Evolutionary conservation across 2,329 filamentous ascomycete genomes (phyloP).

Genomic region (Epichloe uncinata): DNA sequence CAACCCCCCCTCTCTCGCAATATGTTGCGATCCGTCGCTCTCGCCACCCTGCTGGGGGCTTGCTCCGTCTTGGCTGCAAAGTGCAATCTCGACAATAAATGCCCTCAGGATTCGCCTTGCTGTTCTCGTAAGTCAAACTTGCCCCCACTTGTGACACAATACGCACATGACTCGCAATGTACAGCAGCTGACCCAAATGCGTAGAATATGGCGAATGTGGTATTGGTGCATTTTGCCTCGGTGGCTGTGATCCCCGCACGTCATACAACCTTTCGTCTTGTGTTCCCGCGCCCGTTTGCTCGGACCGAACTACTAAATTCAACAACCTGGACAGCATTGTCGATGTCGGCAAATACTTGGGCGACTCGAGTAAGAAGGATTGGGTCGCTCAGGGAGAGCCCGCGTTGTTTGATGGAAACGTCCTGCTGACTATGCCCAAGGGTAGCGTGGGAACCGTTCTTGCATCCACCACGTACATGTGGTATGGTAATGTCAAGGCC

Average conservation of each 20-base stretch:
- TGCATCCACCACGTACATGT: conserved; percentile 75
- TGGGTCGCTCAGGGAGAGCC: conserved; percentile 82
- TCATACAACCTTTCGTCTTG: conserved; percentile 78
- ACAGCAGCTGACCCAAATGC: conserved; percentile 9
- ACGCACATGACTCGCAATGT: neutral
- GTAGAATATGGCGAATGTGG: conserved; percentile 87
- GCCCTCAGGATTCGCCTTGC: conserved; percentile 60
- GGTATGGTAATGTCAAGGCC: conserved; percentile 90
- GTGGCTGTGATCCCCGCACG: conserved; percentile 81
- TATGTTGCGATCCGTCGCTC: conserved; percentile 20
- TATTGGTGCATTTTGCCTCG: conserved; percentile 87
- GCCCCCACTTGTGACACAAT: neutral
- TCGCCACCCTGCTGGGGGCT: conserved; percentile 20
- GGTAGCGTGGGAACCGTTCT: conserved; percentile 78
- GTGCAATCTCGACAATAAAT: conserved; percentile 43
- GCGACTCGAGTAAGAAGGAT: conserved; percentile 66
- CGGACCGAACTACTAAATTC: conserved; percentile 62
- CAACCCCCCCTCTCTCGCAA: neutral
- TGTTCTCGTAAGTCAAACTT: conserved; percentile 55
- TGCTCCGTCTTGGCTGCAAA: conserved; percentile 17
- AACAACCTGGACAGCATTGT: conserved; percentile 53
- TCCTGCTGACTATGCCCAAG: conserved; percentile 81
- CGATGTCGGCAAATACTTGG: conserved; percentile 71
- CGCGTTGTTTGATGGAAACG: conserved; percentile 50
- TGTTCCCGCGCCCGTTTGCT: conserved; percentile 69